A percentile compares a stretch with the other conserved stretches of the same genome.
Evolutionary conservation across 2,329 filamentous ascomycete species (phyloP).

Genomic region (Hypoxylon sp.): DNA sequence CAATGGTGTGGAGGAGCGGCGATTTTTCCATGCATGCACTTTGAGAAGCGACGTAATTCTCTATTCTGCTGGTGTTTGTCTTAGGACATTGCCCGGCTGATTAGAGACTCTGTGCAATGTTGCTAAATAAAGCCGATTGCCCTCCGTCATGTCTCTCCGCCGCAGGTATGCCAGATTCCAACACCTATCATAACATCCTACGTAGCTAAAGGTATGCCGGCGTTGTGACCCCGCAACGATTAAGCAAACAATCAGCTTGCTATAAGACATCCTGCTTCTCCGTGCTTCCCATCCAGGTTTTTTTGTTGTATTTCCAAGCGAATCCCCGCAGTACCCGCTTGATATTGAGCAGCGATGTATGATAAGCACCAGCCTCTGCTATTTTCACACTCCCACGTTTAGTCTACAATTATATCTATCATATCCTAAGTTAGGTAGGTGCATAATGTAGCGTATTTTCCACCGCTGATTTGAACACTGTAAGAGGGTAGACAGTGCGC

Average conservation of each 20-base stretch:
- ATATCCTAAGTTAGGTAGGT: slow-evolving; percentile 20
- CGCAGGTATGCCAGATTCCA: slow-evolving; percentile 1
- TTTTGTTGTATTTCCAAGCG: slow-evolving; percentile 21
- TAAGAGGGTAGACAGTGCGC: slow-evolving; percentile 28
- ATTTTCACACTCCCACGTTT: slow-evolving; percentile 26
- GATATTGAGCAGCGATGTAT: slow-evolving; percentile 30
- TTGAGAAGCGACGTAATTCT: slow-evolving; percentile 22
- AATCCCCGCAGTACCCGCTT: slow-evolving; percentile 28
- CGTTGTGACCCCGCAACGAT: slow-evolving; percentile 36
- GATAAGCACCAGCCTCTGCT: slow-evolving; percentile 32
- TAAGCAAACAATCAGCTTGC: slow-evolving; percentile 17
- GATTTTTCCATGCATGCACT: slow-evolving; percentile 32
- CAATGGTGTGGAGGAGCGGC: slow-evolving; percentile 34
- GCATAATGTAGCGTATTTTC: slow-evolving; percentile 10
- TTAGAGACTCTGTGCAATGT: slow-evolving; percentile 7
- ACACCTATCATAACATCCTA: slow-evolving; percentile 6
- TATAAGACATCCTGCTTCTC: slow-evolving; percentile 28
- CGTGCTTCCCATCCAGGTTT: slow-evolving; percentile 18
- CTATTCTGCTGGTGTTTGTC: slow-evolving; percentile 15
- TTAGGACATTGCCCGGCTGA: neutral
- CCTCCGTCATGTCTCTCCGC: neutral
- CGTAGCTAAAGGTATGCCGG: slow-evolving; percentile 33
- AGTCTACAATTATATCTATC: slow-evolving; percentile 6
- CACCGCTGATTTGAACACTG: slow-evolving; percentile 2
- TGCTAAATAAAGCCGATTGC: slow-evolving; percentile 7